Percentiles rank a stretch among this genome's conserved stretches.
Evolutionary conservation across 352 stramenopile species (phyloP).

Genomic region (Phytophthora citrophthora): DNA sequence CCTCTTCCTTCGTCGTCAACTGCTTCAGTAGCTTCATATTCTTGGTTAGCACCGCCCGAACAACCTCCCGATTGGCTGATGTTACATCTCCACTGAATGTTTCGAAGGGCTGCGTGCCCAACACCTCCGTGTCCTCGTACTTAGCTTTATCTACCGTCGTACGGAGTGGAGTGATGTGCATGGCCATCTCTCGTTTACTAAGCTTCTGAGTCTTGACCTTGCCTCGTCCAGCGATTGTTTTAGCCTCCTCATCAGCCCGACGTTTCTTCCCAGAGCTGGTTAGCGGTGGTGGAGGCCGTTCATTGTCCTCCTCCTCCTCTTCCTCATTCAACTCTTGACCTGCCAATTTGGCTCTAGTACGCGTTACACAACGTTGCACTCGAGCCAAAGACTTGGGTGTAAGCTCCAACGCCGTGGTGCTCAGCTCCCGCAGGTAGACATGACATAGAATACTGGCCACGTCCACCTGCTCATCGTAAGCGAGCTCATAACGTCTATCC

Average conservation of each 20-base stretch:
- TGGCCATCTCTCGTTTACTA: slow-evolving; percentile 35
- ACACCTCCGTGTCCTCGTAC: slow-evolving; percentile 68
- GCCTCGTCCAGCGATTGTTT: not conserved
- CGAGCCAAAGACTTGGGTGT: slow-evolving; percentile 67
- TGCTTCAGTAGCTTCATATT: slow-evolving; percentile 78
- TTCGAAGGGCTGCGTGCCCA: slow-evolving; percentile 49
- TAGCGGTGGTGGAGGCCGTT: slow-evolving; percentile 48
- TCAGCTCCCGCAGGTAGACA: slow-evolving; percentile 60
- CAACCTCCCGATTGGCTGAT: slow-evolving; percentile 64
- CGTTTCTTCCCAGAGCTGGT: slow-evolving; percentile 24
- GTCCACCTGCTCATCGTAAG: slow-evolving; percentile 67
- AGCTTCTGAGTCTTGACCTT: slow-evolving; percentile 41
- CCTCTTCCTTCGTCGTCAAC: slow-evolving; percentile 53
- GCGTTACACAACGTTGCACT: slow-evolving; percentile 51
- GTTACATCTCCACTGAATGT: slow-evolving; percentile 55
- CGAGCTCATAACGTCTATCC: slow-evolving; percentile 46
- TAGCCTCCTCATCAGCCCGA: slow-evolving; percentile 4
- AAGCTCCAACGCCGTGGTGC: slow-evolving; percentile 49
- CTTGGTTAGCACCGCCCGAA: slow-evolving; percentile 72
- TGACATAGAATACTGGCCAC: slow-evolving; percentile 79
- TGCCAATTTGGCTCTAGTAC: slow-evolving; percentile 37
- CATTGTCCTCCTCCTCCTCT: slow-evolving; percentile 51
- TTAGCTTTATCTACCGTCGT: slow-evolving; percentile 49
- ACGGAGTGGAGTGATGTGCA: slow-evolving; percentile 61
- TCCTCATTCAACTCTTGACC: slow-evolving; percentile 15